Evolutionary conservation across 164 flowering plant species (phyloP).

Genomic region (Macadamia integrifolia): DNA sequence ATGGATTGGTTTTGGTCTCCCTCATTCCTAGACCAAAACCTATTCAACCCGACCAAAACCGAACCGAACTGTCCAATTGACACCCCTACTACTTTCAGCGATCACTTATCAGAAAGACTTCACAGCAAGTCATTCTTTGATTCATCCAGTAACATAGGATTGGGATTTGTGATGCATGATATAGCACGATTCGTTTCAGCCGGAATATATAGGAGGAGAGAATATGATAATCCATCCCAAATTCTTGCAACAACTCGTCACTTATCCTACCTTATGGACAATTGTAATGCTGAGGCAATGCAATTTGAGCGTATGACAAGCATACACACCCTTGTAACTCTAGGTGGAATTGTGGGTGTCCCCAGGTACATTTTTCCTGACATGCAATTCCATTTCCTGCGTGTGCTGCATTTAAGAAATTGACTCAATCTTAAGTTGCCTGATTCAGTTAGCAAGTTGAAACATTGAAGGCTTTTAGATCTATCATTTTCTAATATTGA

Average conservation of each 20-base stretch:
- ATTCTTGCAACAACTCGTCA: constrained; percentile 18
- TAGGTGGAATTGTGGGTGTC: too few relatives aligned
- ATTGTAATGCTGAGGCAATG: neutral
- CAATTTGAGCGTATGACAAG: neutral
- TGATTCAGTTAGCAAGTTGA: constrained; percentile 6
- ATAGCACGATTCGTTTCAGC: constrained; percentile 25
- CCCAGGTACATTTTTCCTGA: too few relatives aligned
- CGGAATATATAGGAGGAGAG: constrained; percentile 8
- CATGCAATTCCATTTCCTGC: constrained; percentile 2
- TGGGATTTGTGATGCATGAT: constrained; percentile 21
- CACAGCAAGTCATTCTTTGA: too few relatives aligned
- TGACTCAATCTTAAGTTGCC: neutral
- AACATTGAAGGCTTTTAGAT: constrained; percentile 23
- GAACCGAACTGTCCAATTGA: too few relatives aligned
- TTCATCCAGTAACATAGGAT: too few relatives aligned
- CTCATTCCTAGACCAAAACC: too few relatives aligned
- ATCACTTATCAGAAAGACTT: too few relatives aligned
- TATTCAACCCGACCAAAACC: too few relatives aligned
- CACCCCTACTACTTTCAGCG: too few relatives aligned
- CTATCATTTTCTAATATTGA: constrained; percentile 19
- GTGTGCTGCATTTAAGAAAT: constrained; percentile 17
- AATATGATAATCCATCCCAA: neutral
- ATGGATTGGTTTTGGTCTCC: too few relatives aligned
- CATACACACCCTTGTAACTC: constrained; percentile 33
- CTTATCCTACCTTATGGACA: neutral